Evolutionary conservation across 495 filamentous ascomycete genomes (phyloP).

Genomic region (Podospora anserina): DNA sequence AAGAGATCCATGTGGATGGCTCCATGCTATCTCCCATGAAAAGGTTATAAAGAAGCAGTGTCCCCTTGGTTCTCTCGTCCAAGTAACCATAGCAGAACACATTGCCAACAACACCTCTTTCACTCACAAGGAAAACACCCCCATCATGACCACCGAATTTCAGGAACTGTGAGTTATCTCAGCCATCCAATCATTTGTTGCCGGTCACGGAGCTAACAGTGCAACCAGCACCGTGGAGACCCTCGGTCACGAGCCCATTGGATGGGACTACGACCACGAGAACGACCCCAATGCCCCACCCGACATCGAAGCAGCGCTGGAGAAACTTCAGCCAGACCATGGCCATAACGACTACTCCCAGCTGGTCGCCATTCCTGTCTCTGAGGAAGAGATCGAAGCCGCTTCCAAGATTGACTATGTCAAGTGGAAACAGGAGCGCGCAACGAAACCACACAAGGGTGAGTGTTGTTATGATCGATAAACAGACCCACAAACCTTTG

Average conservation of each 20-base stretch:
- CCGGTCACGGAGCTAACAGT: neutral
- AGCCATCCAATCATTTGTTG: neutral
- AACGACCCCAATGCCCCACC: conserved; percentile 2
- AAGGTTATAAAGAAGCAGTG: no score
- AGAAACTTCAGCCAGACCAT: conserved; percentile 2
- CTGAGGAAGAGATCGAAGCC: neutral
- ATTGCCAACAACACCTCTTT: no score
- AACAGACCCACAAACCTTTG: neutral
- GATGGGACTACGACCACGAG: neutral
- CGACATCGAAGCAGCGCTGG: neutral
- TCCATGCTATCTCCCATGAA: no score
- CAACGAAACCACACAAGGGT: neutral
- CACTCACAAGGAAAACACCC: no score
- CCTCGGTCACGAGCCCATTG: neutral
- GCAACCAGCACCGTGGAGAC: neutral
- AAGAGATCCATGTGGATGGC: no score
- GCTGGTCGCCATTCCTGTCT: neutral
- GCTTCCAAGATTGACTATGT: conserved; percentile 3
- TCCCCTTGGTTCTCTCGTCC: no score
- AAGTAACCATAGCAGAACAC: no score
- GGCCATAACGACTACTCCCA: conserved; percentile 6
- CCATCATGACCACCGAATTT: neutral
- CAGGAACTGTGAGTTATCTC: neutral
- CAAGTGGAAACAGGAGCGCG: neutral
- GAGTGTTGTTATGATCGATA: neutral